Percentiles rank a stretch among this genome's conserved stretches.
Evolutionary conservation across 202 grass and related monocot genomes (phyloP).

Genomic region (Carex arenaria): DNA sequence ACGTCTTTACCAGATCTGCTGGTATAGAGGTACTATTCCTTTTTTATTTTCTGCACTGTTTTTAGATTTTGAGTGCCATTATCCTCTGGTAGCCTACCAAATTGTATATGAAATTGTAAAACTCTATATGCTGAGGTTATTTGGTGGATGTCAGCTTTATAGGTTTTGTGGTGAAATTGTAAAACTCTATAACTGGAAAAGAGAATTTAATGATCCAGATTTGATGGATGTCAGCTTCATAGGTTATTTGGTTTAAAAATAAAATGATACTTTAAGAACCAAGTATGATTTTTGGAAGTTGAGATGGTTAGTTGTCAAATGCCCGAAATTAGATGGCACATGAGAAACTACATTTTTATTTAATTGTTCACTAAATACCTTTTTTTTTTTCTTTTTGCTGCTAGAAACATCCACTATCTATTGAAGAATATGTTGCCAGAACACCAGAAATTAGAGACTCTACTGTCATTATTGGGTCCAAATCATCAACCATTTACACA

Average conservation of each 20-base stretch:
- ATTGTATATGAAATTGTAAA: not conserved
- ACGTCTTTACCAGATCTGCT: constrained; percentile 28
- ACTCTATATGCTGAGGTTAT: too few relatives aligned
- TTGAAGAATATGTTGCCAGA: constrained; percentile 72
- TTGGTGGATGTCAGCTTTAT: not conserved
- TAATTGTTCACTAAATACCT: not conserved
- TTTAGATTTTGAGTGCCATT: not conserved
- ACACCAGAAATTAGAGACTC: constrained; percentile 75
- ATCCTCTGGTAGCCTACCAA: not conserved
- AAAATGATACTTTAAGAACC: not conserved
- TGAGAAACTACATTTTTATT: not conserved
- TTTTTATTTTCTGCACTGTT: not conserved
- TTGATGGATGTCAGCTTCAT: not conserved
- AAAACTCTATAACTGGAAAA: not conserved
- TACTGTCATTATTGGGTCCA: constrained; percentile 78
- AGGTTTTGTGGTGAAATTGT: not conserved
- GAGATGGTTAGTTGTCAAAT: not conserved
- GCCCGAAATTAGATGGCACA: not conserved
- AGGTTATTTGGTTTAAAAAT: not conserved
- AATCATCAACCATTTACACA: constrained; percentile 63
- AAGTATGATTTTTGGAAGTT: not conserved
- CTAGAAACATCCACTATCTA: constrained; percentile 68
- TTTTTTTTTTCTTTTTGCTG: constrained; percentile 20
- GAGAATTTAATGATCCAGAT: not conserved
- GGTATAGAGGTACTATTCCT: constrained; percentile 20